Conservation (phyloP, 2,329 filamentous ascomycete species). For the Scopulariopsis brevicaulis region DNA sequence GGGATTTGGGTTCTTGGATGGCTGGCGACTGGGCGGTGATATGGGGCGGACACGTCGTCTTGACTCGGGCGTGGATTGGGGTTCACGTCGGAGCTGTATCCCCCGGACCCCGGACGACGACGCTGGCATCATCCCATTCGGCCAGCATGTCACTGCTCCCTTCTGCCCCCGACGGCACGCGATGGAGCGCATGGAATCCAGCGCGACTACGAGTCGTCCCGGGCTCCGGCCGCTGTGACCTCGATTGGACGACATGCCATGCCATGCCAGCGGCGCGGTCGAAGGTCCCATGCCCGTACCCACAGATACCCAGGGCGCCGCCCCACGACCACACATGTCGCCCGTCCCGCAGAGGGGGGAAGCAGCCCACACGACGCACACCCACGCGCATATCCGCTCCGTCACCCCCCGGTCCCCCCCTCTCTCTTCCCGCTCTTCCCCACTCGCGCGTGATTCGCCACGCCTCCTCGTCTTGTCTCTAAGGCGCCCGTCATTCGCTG, state of each 20-base stretch:
- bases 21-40: no score
- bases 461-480: no score
- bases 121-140: neutral
- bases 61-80: neutral
- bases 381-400: slow-evolving; percentile 1
- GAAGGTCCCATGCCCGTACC: neutral
- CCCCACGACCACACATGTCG: neutral
- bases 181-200: neutral
- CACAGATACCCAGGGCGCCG: neutral
- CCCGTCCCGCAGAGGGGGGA: no score
- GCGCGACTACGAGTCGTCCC: neutral
- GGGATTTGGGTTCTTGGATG: no score
- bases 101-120: neutral
- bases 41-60: no score
- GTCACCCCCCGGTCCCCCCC: neutral
- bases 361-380: neutral
- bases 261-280: no score
- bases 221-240: neutral
- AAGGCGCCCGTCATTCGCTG: no score
- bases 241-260: neutral
- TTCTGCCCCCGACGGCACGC: neutral
- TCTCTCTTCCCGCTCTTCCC: no score
- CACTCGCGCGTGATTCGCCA: no score
- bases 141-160: neutral
- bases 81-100: neutral